phyloP scores from a whole-genome alignment of 192 early-diverging fungal genomes.

The Coemansia sp. region DNA sequence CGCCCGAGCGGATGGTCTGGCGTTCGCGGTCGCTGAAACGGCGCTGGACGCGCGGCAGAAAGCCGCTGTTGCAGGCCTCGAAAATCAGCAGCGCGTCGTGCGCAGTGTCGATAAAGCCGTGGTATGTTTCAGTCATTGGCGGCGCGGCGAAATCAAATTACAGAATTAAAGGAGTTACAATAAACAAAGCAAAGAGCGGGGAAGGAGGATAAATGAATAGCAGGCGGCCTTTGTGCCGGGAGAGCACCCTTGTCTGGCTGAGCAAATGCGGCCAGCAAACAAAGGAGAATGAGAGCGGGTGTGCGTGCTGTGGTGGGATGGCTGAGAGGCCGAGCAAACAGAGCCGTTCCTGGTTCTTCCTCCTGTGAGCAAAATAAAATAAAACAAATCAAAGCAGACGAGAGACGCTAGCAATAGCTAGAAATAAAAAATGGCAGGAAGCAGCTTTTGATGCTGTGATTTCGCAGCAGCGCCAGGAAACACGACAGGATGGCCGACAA shows the following conservation, averaged over 20 bases:
- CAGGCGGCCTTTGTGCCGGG: neutral
- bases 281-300: neutral
- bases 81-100: slow-evolving; percentile 88
- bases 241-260: too few species aligned
- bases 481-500: neutral
- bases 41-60: slow-evolving; percentile 73
- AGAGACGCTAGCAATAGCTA: neutral
- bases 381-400: neutral
- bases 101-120: slow-evolving; percentile 81
- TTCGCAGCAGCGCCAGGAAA: neutral
- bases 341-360: neutral
- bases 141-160: neutral
- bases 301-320: neutral
- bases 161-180: neutral
- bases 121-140: slow-evolving; percentile 71
- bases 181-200: neutral
- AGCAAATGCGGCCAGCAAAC: neutral
- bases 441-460: neutral
- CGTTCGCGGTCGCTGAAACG: slow-evolving; percentile 84
- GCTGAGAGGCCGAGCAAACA: neutral
- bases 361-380: neutral
- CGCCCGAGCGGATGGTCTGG: slow-evolving; percentile 75
- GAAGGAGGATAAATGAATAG: neutral
- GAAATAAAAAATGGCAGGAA: neutral
- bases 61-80: slow-evolving; percentile 79